Percentiles rank a stretch among this genome's conserved stretches.
Conservation (phyloP, 306 rosid genomes). For the Prunus mume region DNA sequence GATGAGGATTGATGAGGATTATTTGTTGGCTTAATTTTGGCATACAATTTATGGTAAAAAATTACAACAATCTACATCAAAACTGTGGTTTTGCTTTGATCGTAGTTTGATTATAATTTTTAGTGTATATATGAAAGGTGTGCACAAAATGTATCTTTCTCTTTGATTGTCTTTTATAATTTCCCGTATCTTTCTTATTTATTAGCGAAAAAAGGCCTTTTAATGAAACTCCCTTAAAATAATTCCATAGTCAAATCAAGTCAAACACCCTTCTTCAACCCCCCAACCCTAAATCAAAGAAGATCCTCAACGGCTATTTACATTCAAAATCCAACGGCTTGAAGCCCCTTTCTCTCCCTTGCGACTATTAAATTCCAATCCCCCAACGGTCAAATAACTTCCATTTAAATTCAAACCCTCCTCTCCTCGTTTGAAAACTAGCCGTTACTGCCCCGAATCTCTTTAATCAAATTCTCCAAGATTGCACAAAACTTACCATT, state of each 20-base stretch:
- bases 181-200: too few species aligned
- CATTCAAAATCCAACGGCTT: conserved; percentile 44
- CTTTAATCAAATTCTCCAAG: conserved; percentile 10
- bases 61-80: too few species aligned
- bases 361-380: background rate
- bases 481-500: background rate
- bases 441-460: conserved; percentile 49
- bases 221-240: too few species aligned
- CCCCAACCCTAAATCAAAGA: background rate
- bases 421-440: conserved; percentile 25
- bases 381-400: conserved; percentile 31
- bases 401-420: conserved; percentile 27
- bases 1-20: too few species aligned
- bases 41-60: too few species aligned
- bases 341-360: background rate
- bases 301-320: conserved; percentile 1
- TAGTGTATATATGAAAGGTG: too few species aligned
- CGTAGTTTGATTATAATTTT: too few species aligned
- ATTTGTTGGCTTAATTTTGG: too few species aligned
- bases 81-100: too few species aligned
- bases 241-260: background rate
- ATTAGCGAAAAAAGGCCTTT: too few species aligned
- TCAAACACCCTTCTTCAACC: background rate
- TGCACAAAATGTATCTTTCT: too few species aligned
- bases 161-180: too few species aligned